Percentiles rank a stretch among this genome's conserved stretches.
phyloP scores from a whole-genome alignment of 495 filamentous ascomycete species.

The Hypoxylon intermedium region DNA sequence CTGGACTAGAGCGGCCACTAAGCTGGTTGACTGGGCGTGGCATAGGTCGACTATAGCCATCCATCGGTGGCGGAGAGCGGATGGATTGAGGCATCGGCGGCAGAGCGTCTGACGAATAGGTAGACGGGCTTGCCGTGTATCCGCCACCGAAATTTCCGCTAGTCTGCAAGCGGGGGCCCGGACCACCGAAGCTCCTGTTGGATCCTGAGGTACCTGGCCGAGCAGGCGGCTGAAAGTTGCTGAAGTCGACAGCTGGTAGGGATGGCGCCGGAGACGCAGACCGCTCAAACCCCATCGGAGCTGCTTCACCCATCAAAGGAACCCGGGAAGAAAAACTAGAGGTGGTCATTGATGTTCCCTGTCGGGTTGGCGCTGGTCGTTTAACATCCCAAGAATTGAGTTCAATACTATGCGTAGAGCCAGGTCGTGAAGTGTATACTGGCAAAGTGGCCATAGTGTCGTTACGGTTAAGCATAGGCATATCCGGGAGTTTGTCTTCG shows the following conservation, averaged over 20 bases:
- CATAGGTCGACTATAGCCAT: slow-evolving; percentile 38
- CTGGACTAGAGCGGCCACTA: slow-evolving; percentile 47
- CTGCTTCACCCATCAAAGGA: slow-evolving; percentile 65
- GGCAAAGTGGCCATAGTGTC: slow-evolving; percentile 73
- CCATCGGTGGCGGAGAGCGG: slow-evolving; percentile 42
- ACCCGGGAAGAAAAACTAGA: slow-evolving; percentile 63
- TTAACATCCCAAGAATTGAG: slow-evolving; percentile 54
- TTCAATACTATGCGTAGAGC: slow-evolving; percentile 59
- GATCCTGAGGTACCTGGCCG: slow-evolving; percentile 45
- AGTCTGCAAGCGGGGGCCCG: slow-evolving; percentile 44
- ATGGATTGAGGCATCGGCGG: slow-evolving; percentile 45
- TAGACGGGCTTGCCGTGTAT: slow-evolving; percentile 44
- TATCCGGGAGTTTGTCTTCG: slow-evolving; percentile 62
- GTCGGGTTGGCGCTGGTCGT: slow-evolving; percentile 50
- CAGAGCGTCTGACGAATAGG: slow-evolving; percentile 43
- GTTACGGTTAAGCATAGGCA: slow-evolving; percentile 67
- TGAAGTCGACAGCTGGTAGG: slow-evolving; percentile 47
- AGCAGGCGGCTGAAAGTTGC: slow-evolving; percentile 43
- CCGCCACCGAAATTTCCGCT: slow-evolving; percentile 33
- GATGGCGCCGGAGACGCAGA: slow-evolving; percentile 54
- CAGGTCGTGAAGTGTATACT: slow-evolving; percentile 64
- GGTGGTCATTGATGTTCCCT: slow-evolving; percentile 42
- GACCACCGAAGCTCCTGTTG: slow-evolving; percentile 54
- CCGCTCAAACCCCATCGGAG: slow-evolving; percentile 64
- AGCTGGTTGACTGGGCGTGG: slow-evolving; percentile 30